Evolutionary conservation across 2,329 filamentous ascomycete species (phyloP).

Genomic region (Fusarium poae): DNA sequence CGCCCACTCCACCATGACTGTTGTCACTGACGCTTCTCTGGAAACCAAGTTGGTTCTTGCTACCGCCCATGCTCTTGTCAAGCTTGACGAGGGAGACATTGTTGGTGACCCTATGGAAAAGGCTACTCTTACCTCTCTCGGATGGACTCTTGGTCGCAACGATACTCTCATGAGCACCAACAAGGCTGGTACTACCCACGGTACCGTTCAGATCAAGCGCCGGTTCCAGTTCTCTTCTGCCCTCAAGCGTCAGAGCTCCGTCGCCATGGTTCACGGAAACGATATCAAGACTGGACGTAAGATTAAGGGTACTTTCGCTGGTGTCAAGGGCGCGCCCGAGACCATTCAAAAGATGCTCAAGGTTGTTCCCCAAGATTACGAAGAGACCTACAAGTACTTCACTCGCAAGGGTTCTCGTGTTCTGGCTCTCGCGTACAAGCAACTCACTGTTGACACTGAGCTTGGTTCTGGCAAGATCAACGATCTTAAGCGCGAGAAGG

Average conservation of each 20-base stretch:
- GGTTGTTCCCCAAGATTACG: slow-evolving; percentile 85
- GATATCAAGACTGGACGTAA: slow-evolving; percentile 81
- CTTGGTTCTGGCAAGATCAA: slow-evolving; percentile 89
- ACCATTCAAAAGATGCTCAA: slow-evolving; percentile 95
- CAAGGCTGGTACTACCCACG: slow-evolving; percentile 58
- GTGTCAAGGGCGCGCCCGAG: slow-evolving; percentile 96
- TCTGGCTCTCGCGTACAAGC: slow-evolving; percentile 93
- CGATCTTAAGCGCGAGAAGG: slow-evolving; percentile 91
- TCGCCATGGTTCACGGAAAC: slow-evolving; percentile 82
- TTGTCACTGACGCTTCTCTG: slow-evolving; percentile 76
- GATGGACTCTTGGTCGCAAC: slow-evolving; percentile 92
- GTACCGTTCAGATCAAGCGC: slow-evolving; percentile 92
- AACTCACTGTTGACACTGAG: slow-evolving; percentile 84
- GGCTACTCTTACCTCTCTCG: slow-evolving; percentile 88
- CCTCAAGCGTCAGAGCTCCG: slow-evolving; percentile 94
- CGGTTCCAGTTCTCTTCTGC: slow-evolving; percentile 98
- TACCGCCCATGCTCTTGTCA: slow-evolving; percentile 94
- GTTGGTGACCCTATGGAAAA: slow-evolving; percentile 99
- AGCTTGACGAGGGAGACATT: slow-evolving; percentile 95
- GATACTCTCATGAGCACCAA: slow-evolving; percentile 79
- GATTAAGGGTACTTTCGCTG: slow-evolving; percentile 87
- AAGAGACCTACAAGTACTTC: slow-evolving; percentile 98
- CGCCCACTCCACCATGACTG: slow-evolving; percentile 82
- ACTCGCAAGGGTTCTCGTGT: slow-evolving; percentile 96
- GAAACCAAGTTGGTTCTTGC: slow-evolving; percentile 94